These are phyloP conservation scores for Globisporangium acanthophoron DNA, from an alignment of 352 stramenopile genomes.

Conservation along the genomic window DNA sequence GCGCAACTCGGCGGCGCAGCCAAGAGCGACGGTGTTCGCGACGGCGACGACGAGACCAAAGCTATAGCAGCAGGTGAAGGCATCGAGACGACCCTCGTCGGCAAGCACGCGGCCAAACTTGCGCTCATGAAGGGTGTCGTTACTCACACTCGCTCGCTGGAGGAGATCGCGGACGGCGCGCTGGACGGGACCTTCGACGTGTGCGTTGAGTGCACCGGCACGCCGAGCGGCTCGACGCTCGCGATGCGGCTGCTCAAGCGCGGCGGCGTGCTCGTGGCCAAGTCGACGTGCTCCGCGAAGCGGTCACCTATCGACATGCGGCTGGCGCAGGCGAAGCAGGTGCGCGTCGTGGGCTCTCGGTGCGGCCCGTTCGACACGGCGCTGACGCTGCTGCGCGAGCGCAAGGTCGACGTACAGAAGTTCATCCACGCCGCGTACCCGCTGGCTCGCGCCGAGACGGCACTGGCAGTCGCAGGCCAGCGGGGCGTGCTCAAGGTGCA, in stretches of 20 bases:
- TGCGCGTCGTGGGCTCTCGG: slow-evolving; percentile 53
- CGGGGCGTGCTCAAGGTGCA: slow-evolving; percentile 62
- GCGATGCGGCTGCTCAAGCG: slow-evolving; percentile 36
- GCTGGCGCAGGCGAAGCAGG: slow-evolving; percentile 28
- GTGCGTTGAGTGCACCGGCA: slow-evolving; percentile 63
- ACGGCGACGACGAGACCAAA: neutral
- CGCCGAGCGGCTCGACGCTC: slow-evolving; percentile 27
- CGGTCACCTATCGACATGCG: slow-evolving; percentile 23
- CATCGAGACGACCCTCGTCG: slow-evolving; percentile 35
- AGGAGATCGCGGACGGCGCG: slow-evolving; percentile 7
- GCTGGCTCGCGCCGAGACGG: slow-evolving; percentile 35
- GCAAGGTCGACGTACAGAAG: slow-evolving; percentile 56
- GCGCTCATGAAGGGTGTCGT: slow-evolving; percentile 44
- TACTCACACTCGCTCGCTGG: slow-evolving; percentile 20
- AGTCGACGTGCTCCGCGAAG: slow-evolving; percentile 43
- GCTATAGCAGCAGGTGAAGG: neutral
- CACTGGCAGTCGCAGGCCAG: slow-evolving; percentile 40
- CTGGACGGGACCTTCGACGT: slow-evolving; percentile 38
- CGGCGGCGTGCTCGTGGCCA: slow-evolving; percentile 37
- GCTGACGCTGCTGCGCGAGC: slow-evolving; percentile 39
- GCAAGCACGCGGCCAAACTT: slow-evolving; percentile 56
- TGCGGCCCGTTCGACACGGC: slow-evolving; percentile 62
- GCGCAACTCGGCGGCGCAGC: slow-evolving; percentile 18
- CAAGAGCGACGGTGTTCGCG: neutral
- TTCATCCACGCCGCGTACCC: slow-evolving; percentile 62